phyloP scores from a whole-genome alignment of 2,329 filamentous ascomycete species.

The Venturia asperata region DNA sequence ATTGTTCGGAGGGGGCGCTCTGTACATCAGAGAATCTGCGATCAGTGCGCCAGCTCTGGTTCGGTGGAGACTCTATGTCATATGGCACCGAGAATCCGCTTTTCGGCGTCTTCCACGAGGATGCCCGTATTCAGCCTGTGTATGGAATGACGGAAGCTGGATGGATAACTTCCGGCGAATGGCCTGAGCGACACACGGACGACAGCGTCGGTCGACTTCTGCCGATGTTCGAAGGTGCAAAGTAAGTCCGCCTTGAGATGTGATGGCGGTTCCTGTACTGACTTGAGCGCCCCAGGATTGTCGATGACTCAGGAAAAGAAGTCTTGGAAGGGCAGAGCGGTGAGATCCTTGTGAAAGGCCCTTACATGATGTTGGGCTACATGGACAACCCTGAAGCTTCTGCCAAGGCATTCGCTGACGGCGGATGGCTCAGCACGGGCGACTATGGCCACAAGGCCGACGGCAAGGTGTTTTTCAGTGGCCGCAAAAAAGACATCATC shows the following conservation, averaged over 20 bases:
- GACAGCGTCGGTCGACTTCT: constrained; percentile 24
- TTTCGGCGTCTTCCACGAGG: constrained; percentile 36
- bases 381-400: constrained; percentile 20
- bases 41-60: constrained; percentile 31
- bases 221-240: constrained; percentile 22
- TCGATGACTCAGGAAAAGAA: constrained; percentile 14
- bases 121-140: constrained; percentile 40
- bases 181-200: constrained; percentile 21
- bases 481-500: constrained; percentile 21
- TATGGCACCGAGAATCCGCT: constrained; percentile 43
- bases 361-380: constrained; percentile 20
- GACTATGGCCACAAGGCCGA: constrained; percentile 18
- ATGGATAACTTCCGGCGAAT: constrained; percentile 31
- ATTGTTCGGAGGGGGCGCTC: constrained; percentile 35
- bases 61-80: constrained; percentile 46
- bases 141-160: constrained; percentile 31
- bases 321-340: constrained; percentile 14
- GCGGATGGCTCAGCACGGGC: constrained; percentile 21
- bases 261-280: neutral
- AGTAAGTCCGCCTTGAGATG: neutral
- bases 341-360: constrained; percentile 18
- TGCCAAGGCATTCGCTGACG: constrained; percentile 14
- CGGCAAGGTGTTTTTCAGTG: constrained; percentile 21
- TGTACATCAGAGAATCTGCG: constrained; percentile 40
- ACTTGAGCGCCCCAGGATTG: constrained; percentile 16